A percentile compares a stretch with the other conserved stretches of the same genome.
These are phyloP conservation scores for Litsea cubeba DNA, from an alignment of 164 flowering plant genomes.

Conservation along the genomic window DNA sequence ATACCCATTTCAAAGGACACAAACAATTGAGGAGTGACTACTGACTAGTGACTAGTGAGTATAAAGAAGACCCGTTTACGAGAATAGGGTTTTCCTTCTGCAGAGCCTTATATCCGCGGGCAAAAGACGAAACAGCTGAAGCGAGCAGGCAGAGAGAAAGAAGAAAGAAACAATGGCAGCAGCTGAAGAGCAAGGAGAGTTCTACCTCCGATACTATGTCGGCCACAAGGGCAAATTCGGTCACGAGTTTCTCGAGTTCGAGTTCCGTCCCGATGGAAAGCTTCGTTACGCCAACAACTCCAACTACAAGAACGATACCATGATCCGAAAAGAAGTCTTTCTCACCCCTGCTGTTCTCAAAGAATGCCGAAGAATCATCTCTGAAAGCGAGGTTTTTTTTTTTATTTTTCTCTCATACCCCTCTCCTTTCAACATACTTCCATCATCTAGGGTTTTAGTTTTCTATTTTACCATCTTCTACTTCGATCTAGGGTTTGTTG, in stretches of 20 bases:
- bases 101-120: too few relatives aligned
- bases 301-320: slow-evolving; percentile 96
- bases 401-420: not conserved
- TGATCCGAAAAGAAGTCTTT: slow-evolving; percentile 92
- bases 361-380: slow-evolving; percentile 82
- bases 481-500: not conserved
- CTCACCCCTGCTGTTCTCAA: slow-evolving; percentile 82
- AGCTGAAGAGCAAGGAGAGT: slow-evolving; percentile 48
- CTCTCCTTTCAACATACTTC: not conserved
- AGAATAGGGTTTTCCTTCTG: too few relatives aligned
- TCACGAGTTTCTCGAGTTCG: slow-evolving; percentile 92
- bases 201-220: slow-evolving; percentile 77
- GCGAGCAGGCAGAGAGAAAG: too few relatives aligned
- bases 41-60: too few relatives aligned
- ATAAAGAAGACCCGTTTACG: too few relatives aligned
- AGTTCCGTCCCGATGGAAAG: slow-evolving; percentile 91
- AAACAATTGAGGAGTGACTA: too few relatives aligned
- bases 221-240: slow-evolving; percentile 96
- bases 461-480: too few relatives aligned
- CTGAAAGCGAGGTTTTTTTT: slow-evolving; percentile 75
- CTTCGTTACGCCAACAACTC: slow-evolving; percentile 95
- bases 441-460: too few relatives aligned
- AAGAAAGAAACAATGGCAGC: too few relatives aligned
- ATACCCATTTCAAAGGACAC: too few relatives aligned
- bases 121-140: too few relatives aligned